phyloP scores from a whole-genome alignment of 2,329 filamentous ascomycete genomes.

The Eutypa lata region DNA sequence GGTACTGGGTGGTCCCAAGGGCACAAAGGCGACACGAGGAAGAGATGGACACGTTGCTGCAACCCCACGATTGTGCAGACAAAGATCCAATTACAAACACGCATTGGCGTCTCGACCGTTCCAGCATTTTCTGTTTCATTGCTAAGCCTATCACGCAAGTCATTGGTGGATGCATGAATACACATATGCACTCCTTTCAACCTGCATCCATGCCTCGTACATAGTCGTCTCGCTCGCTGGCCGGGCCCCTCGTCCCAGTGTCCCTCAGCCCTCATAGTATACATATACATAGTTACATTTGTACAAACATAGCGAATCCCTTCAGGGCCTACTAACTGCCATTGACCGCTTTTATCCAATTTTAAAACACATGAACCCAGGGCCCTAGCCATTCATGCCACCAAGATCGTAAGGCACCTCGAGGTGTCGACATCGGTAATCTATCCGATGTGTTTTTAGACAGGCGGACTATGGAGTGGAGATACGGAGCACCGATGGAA shows the following conservation, averaged over 20 bases:
- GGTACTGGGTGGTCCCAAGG: conserved; percentile 4
- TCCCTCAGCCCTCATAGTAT: too few relatives aligned
- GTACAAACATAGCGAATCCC: too few relatives aligned
- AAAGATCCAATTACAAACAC: conserved; percentile 6
- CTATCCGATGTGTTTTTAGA: neutral
- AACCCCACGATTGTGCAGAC: conserved; percentile 7
- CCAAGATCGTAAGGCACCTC: neutral
- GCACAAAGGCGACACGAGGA: conserved; percentile 5
- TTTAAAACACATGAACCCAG: neutral
- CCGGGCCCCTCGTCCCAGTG: neutral
- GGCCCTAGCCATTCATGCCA: neutral
- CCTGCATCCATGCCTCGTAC: conserved; percentile 27
- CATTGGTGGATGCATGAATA: conserved; percentile 25
- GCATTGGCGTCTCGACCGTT: conserved; percentile 21
- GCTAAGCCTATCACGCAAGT: conserved; percentile 9
- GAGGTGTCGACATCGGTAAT: neutral
- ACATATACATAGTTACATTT: too few relatives aligned
- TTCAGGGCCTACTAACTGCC: neutral
- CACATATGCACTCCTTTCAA: conserved; percentile 36
- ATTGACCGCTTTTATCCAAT: conserved; percentile 1
- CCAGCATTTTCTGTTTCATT: conserved; percentile 38
- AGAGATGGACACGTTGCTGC: conserved; percentile 26
- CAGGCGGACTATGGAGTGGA: neutral
- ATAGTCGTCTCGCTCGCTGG: neutral
- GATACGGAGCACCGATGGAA: neutral